phyloP scores from a whole-genome alignment of 148 eudicot species.

The Mesembryanthemum crystallinum region DNA sequence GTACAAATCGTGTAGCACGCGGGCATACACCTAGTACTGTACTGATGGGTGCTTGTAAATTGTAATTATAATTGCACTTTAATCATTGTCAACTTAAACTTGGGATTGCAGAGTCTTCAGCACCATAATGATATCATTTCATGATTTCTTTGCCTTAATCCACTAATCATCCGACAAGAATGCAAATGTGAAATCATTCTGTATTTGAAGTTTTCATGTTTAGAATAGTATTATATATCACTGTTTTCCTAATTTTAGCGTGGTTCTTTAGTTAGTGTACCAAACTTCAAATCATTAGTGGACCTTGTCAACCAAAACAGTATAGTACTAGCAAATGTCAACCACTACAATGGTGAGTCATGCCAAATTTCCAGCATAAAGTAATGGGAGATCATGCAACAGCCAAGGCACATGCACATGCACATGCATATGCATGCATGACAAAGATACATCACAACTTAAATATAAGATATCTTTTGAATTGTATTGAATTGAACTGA shows the following conservation, averaged over 20 bases:
- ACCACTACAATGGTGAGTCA: no score
- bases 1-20: no score
- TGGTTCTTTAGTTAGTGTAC: neutral
- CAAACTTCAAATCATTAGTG: no score
- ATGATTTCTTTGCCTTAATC: slow-evolving; percentile 8
- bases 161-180: neutral
- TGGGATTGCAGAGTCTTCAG: neutral
- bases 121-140: neutral
- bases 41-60: neutral
- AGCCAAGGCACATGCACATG: neutral
- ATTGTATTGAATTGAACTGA: no score
- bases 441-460: neutral
- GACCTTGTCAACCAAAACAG: no score
- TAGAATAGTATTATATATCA: no score
- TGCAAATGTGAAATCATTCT: neutral
- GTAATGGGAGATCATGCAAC: neutral
- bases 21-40: slow-evolving; percentile 2
- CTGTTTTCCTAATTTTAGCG: neutral
- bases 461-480: no score
- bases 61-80: slow-evolving; percentile 15
- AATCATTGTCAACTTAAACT: slow-evolving; percentile 19
- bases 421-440: neutral
- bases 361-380: neutral
- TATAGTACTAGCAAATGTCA: no score
- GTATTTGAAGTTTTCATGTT: neutral